phyloP scores from a whole-genome alignment of 1,284 basidiomycete genomes.

The Porogramme epimiltina region DNA sequence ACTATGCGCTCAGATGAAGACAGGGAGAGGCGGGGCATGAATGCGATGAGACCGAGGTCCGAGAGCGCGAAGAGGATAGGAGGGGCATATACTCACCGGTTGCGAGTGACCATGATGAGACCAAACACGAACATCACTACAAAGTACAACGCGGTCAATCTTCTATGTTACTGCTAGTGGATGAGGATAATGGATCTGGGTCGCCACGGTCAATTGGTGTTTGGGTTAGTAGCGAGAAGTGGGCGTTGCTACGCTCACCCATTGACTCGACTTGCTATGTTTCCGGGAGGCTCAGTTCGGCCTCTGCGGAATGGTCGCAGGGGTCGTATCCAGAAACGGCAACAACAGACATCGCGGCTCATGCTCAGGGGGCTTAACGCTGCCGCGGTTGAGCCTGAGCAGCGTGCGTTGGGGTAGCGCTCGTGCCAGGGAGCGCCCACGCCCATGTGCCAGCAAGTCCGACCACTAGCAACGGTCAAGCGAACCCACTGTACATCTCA shows the following conservation, averaged over 20 bases:
- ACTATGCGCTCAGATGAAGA: conserved; percentile 38
- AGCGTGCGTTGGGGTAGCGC: no score
- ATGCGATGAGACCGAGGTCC: not conserved
- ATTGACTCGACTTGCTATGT: conserved; percentile 59
- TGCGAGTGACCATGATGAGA: conserved; percentile 76
- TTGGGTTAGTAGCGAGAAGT: not conserved
- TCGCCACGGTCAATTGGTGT: not conserved
- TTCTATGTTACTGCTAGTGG: conserved; percentile 34
- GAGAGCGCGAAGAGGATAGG: not conserved
- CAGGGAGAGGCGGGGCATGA: not conserved
- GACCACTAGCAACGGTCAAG: no score
- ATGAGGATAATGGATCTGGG: conserved; percentile 58
- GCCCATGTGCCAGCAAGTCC: no score
- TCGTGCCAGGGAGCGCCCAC: no score
- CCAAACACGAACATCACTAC: conserved; percentile 70
- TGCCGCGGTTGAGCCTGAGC: no score
- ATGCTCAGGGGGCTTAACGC: no score
- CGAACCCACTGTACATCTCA: no score
- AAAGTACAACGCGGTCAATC: not conserved
- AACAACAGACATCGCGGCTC: conserved; percentile 11
- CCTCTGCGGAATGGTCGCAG: conserved; percentile 64
- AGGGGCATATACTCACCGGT: conserved; percentile 56
- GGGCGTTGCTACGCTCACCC: conserved; percentile 42
- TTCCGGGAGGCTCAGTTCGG: conserved; percentile 56
- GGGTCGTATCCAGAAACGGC: conserved; percentile 49